Conservation (phyloP, 2,329 filamentous ascomycete genomes). For the Septoria petroselini region DNA sequence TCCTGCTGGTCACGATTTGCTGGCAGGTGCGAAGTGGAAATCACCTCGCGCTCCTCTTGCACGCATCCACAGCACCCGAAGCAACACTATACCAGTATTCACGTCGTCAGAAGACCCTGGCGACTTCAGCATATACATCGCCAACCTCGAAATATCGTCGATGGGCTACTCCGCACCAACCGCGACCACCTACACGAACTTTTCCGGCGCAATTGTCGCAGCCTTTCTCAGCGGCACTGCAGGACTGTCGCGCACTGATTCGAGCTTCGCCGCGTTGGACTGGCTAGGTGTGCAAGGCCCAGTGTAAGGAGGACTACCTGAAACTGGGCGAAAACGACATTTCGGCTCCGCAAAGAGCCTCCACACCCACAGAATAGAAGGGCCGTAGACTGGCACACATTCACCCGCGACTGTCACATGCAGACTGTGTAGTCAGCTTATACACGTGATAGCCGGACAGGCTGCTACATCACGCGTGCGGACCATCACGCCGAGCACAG, state of each 20-base stretch:
- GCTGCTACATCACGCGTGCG: conserved; percentile 1
- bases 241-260: conserved; percentile 42
- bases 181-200: conserved; percentile 35
- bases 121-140: conserved; percentile 12
- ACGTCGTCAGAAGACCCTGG: conserved; percentile 21
- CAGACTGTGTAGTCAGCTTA: background rate
- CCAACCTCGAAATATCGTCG: conserved; percentile 33
- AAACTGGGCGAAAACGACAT: conserved; percentile 51
- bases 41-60: conserved; percentile 6
- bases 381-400: conserved; percentile 3
- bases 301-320: conserved; percentile 41
- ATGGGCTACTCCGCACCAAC: conserved; percentile 46
- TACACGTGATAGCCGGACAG: background rate
- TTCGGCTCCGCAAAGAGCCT: conserved; percentile 4
- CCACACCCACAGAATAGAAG: conserved; percentile 1
- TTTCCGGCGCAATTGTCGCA: conserved; percentile 38
- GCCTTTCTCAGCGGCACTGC: conserved; percentile 34
- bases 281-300: conserved; percentile 50
- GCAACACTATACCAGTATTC: background rate
- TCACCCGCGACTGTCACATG: conserved; percentile 7
- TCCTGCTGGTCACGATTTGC: background rate
- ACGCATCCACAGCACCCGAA: conserved; percentile 1
- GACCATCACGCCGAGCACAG: background rate
- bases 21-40: conserved; percentile 1
- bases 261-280: conserved; percentile 48